Conservation (phyloP, 164 flowering plant species). For the Aristolochia contorta region DNA sequence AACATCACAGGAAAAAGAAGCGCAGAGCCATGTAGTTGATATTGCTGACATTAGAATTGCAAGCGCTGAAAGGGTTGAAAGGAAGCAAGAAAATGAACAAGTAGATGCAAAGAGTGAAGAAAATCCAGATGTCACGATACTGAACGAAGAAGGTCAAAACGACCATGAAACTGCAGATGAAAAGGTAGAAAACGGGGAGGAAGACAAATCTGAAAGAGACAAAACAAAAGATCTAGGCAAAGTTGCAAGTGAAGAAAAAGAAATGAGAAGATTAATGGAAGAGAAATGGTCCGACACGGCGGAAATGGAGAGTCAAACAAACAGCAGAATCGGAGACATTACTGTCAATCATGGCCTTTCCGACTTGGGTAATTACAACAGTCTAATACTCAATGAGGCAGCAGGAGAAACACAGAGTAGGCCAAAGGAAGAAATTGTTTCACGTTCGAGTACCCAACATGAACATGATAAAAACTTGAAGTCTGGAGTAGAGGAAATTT, state of each 20-base stretch:
- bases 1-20: background rate
- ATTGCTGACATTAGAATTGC: background rate
- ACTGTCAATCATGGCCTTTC: background rate
- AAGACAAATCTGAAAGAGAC: background rate
- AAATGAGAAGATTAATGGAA: background rate
- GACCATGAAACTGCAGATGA: background rate
- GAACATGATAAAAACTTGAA: background rate
- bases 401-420: too few species aligned
- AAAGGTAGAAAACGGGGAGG: background rate
- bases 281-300: background rate
- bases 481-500: background rate
- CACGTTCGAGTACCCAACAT: too few species aligned
- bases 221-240: background rate
- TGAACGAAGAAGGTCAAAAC: background rate
- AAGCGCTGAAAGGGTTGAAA: background rate
- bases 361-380: background rate
- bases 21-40: background rate
- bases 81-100: background rate
- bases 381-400: too few species aligned
- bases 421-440: too few species aligned
- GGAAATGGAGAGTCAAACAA: background rate
- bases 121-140: background rate
- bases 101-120: background rate
- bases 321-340: background rate
- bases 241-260: slow-evolving; percentile 1